Base-by-base conservation (phyloP, 31 red algal species). In the Bonnemaisonia californica region DNA sequence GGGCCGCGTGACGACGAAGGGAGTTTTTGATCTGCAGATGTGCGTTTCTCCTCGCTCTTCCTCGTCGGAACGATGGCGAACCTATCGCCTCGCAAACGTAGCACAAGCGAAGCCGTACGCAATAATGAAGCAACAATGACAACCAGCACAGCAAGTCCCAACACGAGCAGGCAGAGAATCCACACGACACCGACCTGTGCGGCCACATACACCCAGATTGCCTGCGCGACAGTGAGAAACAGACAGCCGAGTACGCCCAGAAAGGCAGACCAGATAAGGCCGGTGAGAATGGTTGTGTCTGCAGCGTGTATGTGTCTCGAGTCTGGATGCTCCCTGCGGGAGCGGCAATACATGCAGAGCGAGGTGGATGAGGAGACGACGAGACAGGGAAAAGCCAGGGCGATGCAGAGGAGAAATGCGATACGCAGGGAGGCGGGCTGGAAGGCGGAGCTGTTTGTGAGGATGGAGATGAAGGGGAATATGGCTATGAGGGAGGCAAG, bases 121-220 rank as follows among this genome's bases (percentile, higher is more conserved):
- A 51, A 51, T 16, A 51, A 11, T 16, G 68, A 73, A 5, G 68
- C 80, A 18, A 42, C 4, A 3, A 84, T 22, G 47, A 72, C 57
- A 18, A 74, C 28, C 22, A 84, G 54, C 80, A 84, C 23, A 3
- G 80, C 80, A 8, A 84, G 34, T 9, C 67, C 80, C 3, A 84
- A 65, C 22, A 74, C 69, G 9, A 70, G 54, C 19, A 84, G 80
- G 56, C 47, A 58, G 9, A 84, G 80, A 24, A 84, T 19, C 80
- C 80, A 84, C 4, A 74, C 28, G 19, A 84, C 45, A 23, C 80
- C 38, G 35, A 54, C 69, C 31, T 58, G 42, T 63, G 80, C 67
- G 13, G 56, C 80, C 21, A 74, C 69, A 22, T 84, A 84, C 27
- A 70, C 48, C 80, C 80, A 84, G 26, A 66, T 73, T 21, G 80